Evolutionary conservation across 176 grass and related monocot species (phyloP), one percentile per base, ranked within the genome.

Genomic region (Themeda triandra): DNA sequence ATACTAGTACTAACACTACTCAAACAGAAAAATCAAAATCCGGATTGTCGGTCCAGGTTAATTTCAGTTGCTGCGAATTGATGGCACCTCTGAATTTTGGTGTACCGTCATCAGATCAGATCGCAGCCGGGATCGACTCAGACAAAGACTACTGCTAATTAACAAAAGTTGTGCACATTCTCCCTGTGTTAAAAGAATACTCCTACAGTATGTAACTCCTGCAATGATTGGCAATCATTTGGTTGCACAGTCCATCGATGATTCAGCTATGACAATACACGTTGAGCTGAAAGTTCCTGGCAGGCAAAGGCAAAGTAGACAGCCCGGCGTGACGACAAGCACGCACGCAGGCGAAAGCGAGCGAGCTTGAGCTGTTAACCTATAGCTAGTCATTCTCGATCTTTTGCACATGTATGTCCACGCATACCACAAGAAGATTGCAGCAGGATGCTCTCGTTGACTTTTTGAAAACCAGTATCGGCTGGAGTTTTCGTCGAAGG

Each of bases 401-500:
- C 39, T 42, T 42, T 42, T 42, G 40, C 40, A n/a, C n/a, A n/a
- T n/a, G n/a, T n/a, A n/a, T n/a, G n/a, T n/a, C n/a, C n/a, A n/a
- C n/a, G n/a, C n/a, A n/a, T n/a, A n/a, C n/a, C n/a, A n/a, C n/a
- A n/a, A n/a, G n/a, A n/a, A n/a, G n/a, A n/a, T n/a, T n/a, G n/a
- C 40, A 42, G 44, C 24, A 44, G 42, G 7, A 29, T 3, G 13
- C 25, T 30, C 14, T 13, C 13, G 73, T 28, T 86, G 79, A 86
- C 66, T 86, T 86, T 66, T 54, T n/a, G 66, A 78, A 40, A 86
- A 77, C 13, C 64, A 33, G 45, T 78, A 83, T 73, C 83, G 65
- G 25, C 64, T 58, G 45, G 13, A 46, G n/a, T n/a, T n/a, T n/a
- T n/a, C n/a, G n/a, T n/a, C n/a, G n/a, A n/a, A n/a, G n/a, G n/a